Evolutionary conservation across 768 basidiomycete genomes (phyloP), one percentile per base, ranked within the genome.

Genomic region (Obba rivulosa): DNA sequence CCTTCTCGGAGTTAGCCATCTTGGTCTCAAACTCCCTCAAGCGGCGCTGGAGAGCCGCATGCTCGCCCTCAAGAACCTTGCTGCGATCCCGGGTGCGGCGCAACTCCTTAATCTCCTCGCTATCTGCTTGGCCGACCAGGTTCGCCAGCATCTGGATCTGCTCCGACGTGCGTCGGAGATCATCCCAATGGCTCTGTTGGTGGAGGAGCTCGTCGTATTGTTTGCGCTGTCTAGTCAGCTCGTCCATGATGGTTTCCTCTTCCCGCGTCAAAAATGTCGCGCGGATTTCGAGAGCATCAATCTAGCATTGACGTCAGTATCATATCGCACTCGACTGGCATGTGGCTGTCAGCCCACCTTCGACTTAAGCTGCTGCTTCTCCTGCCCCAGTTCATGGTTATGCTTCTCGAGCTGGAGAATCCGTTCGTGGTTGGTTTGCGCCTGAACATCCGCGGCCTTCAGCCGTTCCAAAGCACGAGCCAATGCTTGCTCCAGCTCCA

Each of bases 161-260:
- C 57, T 88, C 85, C 2, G 81, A 74, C 1, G 82, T 76, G 41
- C 76, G 79, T 22, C 74, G 82, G 18, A 91, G 72, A 38, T 82
- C 79, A n/a, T 87, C 85, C 88, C 86, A 90, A 46, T 86, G 80
- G n/a, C 64, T 71, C 58, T 86, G 83, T 54, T 91, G 85, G 21
- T 76, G 68, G 1, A 71, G 41, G 16, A 87, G 67, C 21, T 73
- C 69, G 37, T 87, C 80, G 48, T 81, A 73, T 46, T 86, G 81
- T 59, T 71, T 75, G 58, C 78, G 81, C 31, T 89, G 72, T 16
- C 66, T 54, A 35, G 66, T 64, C 16, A 85, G 67, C 20, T 77
- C 71, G 44, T 80, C 75, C 3, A 68, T 55, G 0, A 78, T 69
- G 13, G 74, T 62, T 8, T 87, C 83, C 59, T 79, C 83, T 57